phyloP scores from a whole-genome alignment of 257 asterid genomes.

The Pogostemon cablin region DNA sequence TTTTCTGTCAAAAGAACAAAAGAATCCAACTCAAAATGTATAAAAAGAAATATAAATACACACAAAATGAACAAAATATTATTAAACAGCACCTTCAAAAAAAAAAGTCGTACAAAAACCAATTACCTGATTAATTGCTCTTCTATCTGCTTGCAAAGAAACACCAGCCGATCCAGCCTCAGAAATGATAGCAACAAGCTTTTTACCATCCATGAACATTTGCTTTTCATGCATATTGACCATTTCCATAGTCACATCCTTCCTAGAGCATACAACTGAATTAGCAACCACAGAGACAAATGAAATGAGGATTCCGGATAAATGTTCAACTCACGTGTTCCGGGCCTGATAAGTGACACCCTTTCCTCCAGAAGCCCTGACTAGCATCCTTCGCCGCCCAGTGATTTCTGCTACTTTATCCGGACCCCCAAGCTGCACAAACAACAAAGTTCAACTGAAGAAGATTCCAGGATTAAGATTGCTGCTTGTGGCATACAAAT shows the following conservation, averaged over 20 bases:
- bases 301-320: constrained; percentile 20
- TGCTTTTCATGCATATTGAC: constrained; percentile 98
- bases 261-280: constrained; percentile 49
- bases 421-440: constrained; percentile 93
- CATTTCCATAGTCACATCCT: constrained; percentile 98
- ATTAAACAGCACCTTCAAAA: constrained; percentile 11
- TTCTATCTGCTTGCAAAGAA: constrained; percentile 98
- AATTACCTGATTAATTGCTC: constrained; percentile 89
- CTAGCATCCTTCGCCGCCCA: constrained; percentile 97
- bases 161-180: constrained; percentile 99
- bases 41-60: constrained; percentile 27
- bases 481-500: constrained; percentile 14
- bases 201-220: constrained; percentile 93
- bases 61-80: constrained; percentile 14
- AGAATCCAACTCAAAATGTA: constrained; percentile 31
- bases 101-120: constrained; percentile 27
- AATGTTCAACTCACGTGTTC: constrained; percentile 78
- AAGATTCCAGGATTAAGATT: constrained; percentile 4
- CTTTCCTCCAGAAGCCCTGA: constrained; percentile 85
- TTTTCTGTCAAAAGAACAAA: constrained; percentile 62
- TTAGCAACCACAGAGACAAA: constrained; percentile 34
- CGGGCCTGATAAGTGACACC: constrained; percentile 97
- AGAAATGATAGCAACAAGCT: constrained; percentile 87
- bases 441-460: constrained; percentile 31
- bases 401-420: constrained; percentile 96